phyloP scores from a whole-genome alignment of 441 rosid species.

The Adansonia madagascariensis region DNA sequence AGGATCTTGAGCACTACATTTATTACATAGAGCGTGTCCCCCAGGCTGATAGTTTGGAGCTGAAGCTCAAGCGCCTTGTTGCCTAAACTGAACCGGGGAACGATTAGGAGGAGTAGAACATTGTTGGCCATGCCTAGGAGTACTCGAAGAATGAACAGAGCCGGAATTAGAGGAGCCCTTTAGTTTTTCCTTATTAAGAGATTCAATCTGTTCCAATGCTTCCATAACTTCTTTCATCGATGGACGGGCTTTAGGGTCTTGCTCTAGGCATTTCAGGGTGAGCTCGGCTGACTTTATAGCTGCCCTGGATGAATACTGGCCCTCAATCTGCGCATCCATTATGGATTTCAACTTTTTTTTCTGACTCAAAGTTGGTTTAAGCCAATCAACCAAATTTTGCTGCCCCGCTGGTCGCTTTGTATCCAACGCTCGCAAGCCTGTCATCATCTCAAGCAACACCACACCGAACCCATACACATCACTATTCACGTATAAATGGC shows the following conservation, averaged over 20 bases:
- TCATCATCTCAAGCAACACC: conserved; percentile 45
- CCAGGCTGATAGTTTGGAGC: too few species aligned
- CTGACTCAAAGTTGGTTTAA: conserved; percentile 39
- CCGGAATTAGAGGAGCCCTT: not conserved
- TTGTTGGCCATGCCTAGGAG: conserved; percentile 23
- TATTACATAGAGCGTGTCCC: not conserved
- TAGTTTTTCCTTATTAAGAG: conserved; percentile 38
- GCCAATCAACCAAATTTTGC: conserved; percentile 46
- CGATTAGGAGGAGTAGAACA: not conserved
- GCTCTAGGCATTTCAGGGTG: conserved; percentile 35
- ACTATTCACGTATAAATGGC: conserved; percentile 50
- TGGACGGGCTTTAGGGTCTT: conserved; percentile 45
- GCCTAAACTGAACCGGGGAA: conserved; percentile 27
- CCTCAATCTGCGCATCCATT: conserved; percentile 45
- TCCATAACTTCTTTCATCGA: conserved; percentile 47
- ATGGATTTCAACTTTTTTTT: conserved; percentile 39
- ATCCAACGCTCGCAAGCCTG: conserved; percentile 44
- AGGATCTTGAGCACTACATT: not conserved
- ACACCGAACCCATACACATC: conserved; percentile 53
- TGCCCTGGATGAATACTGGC: conserved; percentile 43
- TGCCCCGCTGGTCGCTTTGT: conserved; percentile 37
- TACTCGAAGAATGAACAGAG: conserved; percentile 11
- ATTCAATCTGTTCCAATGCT: conserved; percentile 40
- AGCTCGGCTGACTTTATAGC: conserved; percentile 37
- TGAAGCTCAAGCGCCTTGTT: not conserved